Evolutionary conservation across 352 stramenopile genomes (phyloP).

Genomic region (Globisporangium alternatum): DNA sequence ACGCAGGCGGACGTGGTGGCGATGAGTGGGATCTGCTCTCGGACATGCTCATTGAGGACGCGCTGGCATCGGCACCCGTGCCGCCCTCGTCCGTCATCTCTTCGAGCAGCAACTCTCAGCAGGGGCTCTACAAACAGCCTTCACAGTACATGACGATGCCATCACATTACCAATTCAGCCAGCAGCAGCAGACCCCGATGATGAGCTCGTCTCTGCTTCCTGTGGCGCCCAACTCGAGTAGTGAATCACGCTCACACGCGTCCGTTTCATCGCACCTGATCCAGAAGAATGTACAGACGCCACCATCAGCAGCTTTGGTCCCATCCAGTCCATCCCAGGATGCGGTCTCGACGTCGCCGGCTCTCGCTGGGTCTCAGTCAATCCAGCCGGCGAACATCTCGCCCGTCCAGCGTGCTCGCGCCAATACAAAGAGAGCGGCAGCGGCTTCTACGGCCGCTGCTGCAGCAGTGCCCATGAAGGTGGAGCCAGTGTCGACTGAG

Average conservation of each 20-base stretch:
- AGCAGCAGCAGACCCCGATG: constrained; percentile 1
- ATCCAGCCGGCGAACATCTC: constrained; percentile 1
- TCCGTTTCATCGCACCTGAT: not conserved
- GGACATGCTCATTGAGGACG: constrained; percentile 54
- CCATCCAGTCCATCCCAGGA: constrained; percentile 1
- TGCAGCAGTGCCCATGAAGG: constrained; percentile 5
- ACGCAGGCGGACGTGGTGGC: constrained; percentile 16
- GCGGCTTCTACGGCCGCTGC: not conserved
- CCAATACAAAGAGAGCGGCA: not conserved
- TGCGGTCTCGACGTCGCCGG: not conserved
- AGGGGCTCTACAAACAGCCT: constrained; percentile 4
- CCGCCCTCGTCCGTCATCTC: not conserved
- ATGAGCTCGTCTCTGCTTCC: not conserved
- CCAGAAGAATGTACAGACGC: not conserved
- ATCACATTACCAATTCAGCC: constrained; percentile 2
- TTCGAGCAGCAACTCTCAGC: not conserved
- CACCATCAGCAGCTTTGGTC: not conserved
- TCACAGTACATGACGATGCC: constrained; percentile 3
- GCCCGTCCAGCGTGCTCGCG: not conserved
- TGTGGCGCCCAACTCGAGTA: not conserved
- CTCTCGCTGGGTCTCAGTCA: not conserved
- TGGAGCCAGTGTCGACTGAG: constrained; percentile 31
- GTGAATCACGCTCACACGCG: not conserved
- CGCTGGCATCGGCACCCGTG: constrained; percentile 18
- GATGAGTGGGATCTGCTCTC: constrained; percentile 59